Percentiles rank a stretch among this genome's conserved stretches.
Evolutionary conservation across 768 basidiomycete genomes (phyloP).

Genomic region (Lactarius trivialis): DNA sequence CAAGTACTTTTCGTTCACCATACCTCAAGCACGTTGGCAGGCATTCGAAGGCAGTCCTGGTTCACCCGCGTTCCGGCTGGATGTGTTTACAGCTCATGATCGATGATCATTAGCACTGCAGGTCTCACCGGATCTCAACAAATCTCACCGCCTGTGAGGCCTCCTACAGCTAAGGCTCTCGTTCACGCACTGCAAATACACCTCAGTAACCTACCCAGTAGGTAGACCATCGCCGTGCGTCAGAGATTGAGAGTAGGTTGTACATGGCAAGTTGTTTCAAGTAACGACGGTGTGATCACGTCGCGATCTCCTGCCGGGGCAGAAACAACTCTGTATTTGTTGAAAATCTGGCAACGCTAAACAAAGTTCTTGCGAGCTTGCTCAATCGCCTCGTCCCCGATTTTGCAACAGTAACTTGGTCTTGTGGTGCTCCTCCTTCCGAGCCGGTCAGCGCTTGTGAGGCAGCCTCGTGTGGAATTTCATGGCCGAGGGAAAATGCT

Average conservation of each 20-base stretch:
- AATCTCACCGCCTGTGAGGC: background rate
- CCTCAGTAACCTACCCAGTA: background rate
- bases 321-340: background rate
- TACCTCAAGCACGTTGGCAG: background rate
- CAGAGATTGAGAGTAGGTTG: background rate
- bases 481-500: background rate
- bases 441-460: background rate
- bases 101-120: background rate
- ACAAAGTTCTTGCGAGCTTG: background rate
- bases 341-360: background rate
- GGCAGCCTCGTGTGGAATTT: background rate
- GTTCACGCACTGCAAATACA: too few relatives aligned
- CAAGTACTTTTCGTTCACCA: background rate
- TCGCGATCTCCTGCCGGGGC: background rate
- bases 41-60: background rate
- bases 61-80: background rate
- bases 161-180: too few relatives aligned
- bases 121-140: background rate
- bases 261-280: background rate
- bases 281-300: background rate
- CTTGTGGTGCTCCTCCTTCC: background rate
- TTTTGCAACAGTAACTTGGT: background rate
- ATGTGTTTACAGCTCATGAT: background rate
- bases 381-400: too few relatives aligned
- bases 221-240: background rate